Conservation (phyloP, 805 yeast genomes). For the Kazachstania martiniae region DNA sequence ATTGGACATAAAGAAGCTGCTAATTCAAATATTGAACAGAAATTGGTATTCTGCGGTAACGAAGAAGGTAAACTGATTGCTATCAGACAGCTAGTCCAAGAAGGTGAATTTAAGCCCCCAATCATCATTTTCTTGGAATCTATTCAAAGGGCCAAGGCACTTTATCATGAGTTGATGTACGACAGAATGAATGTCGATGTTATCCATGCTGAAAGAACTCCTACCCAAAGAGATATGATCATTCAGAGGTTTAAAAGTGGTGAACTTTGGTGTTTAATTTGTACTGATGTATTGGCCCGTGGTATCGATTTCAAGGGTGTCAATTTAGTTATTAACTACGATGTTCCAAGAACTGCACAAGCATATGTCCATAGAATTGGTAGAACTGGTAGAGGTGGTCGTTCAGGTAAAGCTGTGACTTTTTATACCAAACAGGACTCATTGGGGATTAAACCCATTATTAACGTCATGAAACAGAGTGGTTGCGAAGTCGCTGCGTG, state of each 20-base stretch:
- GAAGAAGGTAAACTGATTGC: slow-evolving; percentile 95
- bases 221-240: slow-evolving; percentile 72
- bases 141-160: slow-evolving; percentile 86
- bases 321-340: slow-evolving; percentile 88
- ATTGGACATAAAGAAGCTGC: slow-evolving; percentile 95
- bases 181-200: slow-evolving; percentile 91
- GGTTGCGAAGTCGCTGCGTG: slow-evolving; percentile 67
- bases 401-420: slow-evolving; percentile 78
- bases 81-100: slow-evolving; percentile 73
- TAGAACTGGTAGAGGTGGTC: slow-evolving; percentile 95
- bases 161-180: slow-evolving; percentile 84
- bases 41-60: slow-evolving; percentile 74
- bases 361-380: slow-evolving; percentile 97
- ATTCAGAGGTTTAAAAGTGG: slow-evolving; percentile 81
- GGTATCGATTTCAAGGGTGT: slow-evolving; percentile 97
- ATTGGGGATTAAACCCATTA: slow-evolving; percentile 63
- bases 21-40: slow-evolving; percentile 69
- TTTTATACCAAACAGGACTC: slow-evolving; percentile 87
- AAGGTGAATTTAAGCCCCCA: slow-evolving; percentile 86
- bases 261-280: slow-evolving; percentile 89
- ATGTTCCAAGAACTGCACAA: slow-evolving; percentile 89
- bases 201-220: slow-evolving; percentile 90
- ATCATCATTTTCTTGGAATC: slow-evolving; percentile 86
- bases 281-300: slow-evolving; percentile 92
- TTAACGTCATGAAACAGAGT: slow-evolving; percentile 92